Base-by-base conservation (phyloP, 768 basidiomycete species). In the Chalciporus piperatus region DNA sequence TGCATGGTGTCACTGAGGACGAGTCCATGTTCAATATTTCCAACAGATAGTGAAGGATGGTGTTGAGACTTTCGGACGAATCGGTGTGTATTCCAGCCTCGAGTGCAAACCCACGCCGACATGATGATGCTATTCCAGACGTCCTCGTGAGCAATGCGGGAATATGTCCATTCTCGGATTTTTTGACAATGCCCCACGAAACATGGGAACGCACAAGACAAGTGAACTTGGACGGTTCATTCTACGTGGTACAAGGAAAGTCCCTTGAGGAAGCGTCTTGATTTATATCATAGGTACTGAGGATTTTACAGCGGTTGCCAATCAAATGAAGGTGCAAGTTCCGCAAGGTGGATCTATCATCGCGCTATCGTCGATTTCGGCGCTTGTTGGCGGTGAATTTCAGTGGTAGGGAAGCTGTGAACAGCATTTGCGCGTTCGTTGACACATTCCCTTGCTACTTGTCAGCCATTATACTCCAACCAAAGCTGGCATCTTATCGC, bases 131-230 rank as follows among this genome's bases (percentile, higher is more conserved):
- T 32, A 25, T 17, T 10, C 9, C 39, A 72, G 76, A 79, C 58
- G 74, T 75, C n/a, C 70, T 79, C n/a, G 74, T 79, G 50, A 77
- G 74, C 61, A 80, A 79, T 63, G 79, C 78, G 1, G 77, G 89
- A 12, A 89, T 89, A 54, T 90, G 88, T 64, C 87, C 87, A 2
- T 89, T 90, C 67, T 79, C 84, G 35, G 81, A 85, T 37, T 87
- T 89, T 66, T 71, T 89, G 59, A 80, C 79, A 64, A 74, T 80
- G 71, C 75, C 78, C 1, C 67, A 72, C 45, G 66, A 68, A 25
- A 69, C 74, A 7, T 81, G 76, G 75, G 71, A 75, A 52, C 65
- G 69, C 35, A 76, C 76, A 0, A 73, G 75, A 35, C 66, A 72
- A 51, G 78, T 89, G 45, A 89, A 90, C 61, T 74, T 90, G 22